Evolutionary conservation across 164 flowering plant genomes (phyloP).

Genomic region (grape (Vitis vinifera)): ASM3070453v1 NC_081822.1:2418501-2419000

Average conservation of each 20-base stretch:
- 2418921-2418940: constrained; percentile 2
- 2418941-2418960: neutral
- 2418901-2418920: constrained; percentile 79
- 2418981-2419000: no score
- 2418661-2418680: constrained; percentile 68
- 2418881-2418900: constrained; percentile 82
- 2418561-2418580: constrained; percentile 98
- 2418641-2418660: constrained; percentile 91
- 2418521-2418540: neutral
- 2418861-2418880: constrained; percentile 64
- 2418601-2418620: constrained; percentile 96
- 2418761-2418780: neutral
- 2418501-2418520: neutral
- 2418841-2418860: constrained; percentile 95
- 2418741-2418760: neutral
- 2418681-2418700: neutral
- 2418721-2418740: neutral
- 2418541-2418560: constrained; percentile 62
- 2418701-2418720: neutral
- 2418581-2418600: constrained; percentile 99
- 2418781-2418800: neutral
- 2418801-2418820: neutral
- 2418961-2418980: neutral
- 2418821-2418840: constrained; percentile 82
- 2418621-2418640: constrained; percentile 94